Evolutionary conservation across 306 rosid species (phyloP), one percentile per base, ranked within the genome.

Genomic region (Vigna hirtella): DNA sequence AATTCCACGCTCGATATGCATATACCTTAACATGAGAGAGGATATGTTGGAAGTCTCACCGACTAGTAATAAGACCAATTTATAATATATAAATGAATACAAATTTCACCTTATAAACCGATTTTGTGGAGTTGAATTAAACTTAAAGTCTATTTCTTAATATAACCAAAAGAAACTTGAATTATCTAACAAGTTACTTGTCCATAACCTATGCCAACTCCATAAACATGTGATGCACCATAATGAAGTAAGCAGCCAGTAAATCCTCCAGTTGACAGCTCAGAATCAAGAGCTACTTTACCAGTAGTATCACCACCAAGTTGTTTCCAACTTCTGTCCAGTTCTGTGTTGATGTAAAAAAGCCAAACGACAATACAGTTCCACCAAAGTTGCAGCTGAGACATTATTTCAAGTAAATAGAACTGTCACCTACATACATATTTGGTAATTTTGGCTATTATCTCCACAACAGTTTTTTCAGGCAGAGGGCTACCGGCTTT

Each of bases 401-500:
- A 73, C 9, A 4, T 40, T 62, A 61, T 42, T 63, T 63, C 28
- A 45, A 45, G 66, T 12, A 63, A 28, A 55, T 47, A 59, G 75
- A 70, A 84, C 62, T 82, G 85, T 79, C 97, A 95, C 98, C 98
- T 92, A 95, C 98, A 91, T 91, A 95, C 98, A 84, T 91, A 95
- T 91, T 92, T 95, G 16, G 98, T 97, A 80, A 95, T 75, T 81
- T 95, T 97, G 34, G 98, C 98, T 59, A 48, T 83, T 38, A 92
- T 95, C 87, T 91, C 89, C 47, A 92, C 95, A 59, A 83, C 89
- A 52, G 97, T 87, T 68, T 95, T 88, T 9, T 92, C 97, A 9
- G 93, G 82, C 56, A 91, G 87, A 38, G 95, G 97, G 34, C 93
- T 89, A 56, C 98, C 98, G 0, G 96, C 93, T 83, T 92, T 95